A percentile compares a stretch with the other conserved stretches of the same genome.
Conservation (phyloP, 2,329 filamentous ascomycete genomes). For the Hirsutella rhossiliensis region DNA sequence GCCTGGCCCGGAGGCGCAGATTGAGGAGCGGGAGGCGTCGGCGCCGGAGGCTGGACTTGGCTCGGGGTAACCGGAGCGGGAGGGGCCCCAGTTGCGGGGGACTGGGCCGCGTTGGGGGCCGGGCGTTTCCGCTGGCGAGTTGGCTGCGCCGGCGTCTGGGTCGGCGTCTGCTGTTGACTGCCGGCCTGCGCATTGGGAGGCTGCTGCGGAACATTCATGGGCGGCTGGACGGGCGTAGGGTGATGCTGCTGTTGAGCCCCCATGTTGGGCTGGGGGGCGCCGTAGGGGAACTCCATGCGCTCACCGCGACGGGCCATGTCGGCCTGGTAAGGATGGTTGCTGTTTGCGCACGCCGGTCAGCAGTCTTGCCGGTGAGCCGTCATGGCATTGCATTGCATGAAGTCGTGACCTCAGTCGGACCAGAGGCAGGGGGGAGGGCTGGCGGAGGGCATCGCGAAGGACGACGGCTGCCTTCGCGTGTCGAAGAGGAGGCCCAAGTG, state of each 20-base stretch:
- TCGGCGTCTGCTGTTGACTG: slow-evolving; percentile 24
- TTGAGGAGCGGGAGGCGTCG: slow-evolving; percentile 18
- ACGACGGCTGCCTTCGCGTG: slow-evolving; percentile 5
- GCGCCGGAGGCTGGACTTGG: slow-evolving; percentile 18
- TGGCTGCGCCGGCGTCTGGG: slow-evolving; percentile 24
- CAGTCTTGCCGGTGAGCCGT: slow-evolving; percentile 12
- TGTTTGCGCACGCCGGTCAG: slow-evolving; percentile 17
- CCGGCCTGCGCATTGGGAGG: slow-evolving; percentile 15
- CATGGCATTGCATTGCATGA: slow-evolving; percentile 13
- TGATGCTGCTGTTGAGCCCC: slow-evolving; percentile 24
- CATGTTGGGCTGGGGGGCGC: slow-evolving; percentile 25
- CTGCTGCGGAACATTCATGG: slow-evolving; percentile 32
- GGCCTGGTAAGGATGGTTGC: slow-evolving; percentile 36
- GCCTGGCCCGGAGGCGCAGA: slow-evolving; percentile 14
- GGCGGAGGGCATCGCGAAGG: slow-evolving; percentile 4
- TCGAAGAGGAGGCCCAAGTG: slow-evolving; percentile 3
- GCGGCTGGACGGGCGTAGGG: slow-evolving; percentile 25
- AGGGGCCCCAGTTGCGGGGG: slow-evolving; percentile 21
- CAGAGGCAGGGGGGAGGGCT: slow-evolving; percentile 2
- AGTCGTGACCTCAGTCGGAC: slow-evolving; percentile 7
- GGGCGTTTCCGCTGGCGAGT: slow-evolving; percentile 29
- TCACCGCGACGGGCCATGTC: slow-evolving; percentile 36
- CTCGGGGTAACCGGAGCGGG: slow-evolving; percentile 19
- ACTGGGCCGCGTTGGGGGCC: slow-evolving; percentile 24
- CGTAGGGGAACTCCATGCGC: slow-evolving; percentile 30